These are phyloP conservation scores for Yarrowia sp. DNA, from an alignment of 805 yeast genomes.

Conservation along the genomic window DNA sequence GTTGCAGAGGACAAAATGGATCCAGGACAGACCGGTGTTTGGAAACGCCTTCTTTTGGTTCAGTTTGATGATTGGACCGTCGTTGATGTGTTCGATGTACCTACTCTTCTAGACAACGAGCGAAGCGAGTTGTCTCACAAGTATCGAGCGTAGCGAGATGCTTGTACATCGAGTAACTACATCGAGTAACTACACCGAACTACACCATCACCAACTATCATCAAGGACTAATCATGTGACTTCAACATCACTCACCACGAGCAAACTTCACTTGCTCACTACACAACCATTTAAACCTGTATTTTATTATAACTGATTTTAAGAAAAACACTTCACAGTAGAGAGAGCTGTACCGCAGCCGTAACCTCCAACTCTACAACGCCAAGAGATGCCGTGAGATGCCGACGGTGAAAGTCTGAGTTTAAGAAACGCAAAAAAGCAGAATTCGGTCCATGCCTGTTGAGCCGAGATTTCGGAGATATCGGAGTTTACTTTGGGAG, in stretches of 20 bases:
- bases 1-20: conserved; percentile 63
- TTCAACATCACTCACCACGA: no score
- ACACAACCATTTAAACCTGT: background rate
- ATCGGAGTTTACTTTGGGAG: conserved; percentile 6
- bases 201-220: no score
- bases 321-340: no score
- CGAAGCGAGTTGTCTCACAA: no score
- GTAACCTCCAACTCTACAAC: background rate
- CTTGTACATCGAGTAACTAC: no score
- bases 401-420: conserved; percentile 9
- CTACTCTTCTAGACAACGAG: conserved; percentile 62
- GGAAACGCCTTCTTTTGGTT: conserved; percentile 91
- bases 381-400: conserved; percentile 3
- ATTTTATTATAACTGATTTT: background rate
- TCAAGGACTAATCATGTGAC: no score
- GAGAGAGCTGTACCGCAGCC: background rate
- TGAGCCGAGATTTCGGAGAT: conserved; percentile 10
- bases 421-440: background rate
- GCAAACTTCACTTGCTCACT: no score
- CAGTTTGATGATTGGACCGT: conserved; percentile 89
- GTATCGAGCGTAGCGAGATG: no score
- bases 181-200: no score
- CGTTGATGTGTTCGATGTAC: conserved; percentile 83
- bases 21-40: conserved; percentile 61
- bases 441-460: background rate